Evolutionary conservation across 139 green algal species (phyloP), one percentile per base, ranked within the genome.

Genomic region (Haematococcus sp.): DNA sequence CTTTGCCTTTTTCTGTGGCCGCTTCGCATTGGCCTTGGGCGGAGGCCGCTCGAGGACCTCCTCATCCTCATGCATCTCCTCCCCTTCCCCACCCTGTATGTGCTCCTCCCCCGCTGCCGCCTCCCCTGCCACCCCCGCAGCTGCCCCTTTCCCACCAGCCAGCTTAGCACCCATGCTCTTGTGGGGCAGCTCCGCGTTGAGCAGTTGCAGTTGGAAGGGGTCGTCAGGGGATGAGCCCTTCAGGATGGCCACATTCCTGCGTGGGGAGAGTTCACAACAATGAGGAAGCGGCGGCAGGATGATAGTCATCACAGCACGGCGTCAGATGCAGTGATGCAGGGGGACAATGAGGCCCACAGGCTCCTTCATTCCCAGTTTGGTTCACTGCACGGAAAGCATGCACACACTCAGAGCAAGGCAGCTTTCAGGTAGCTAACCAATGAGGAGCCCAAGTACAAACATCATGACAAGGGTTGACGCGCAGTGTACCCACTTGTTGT

Each of bases 401-500:
- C 55, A 32, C 16, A 7, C 23, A 63, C 16, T 31, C 19, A 63
- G 7, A 31, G 55, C 17, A 13, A 13, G 16, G 55, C 55, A 63
- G 55, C 20, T 63, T 32, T 15, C 19, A 63, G 20, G 20, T 13
- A 63, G 19, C 55, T 63, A n/a, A 7, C 20, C 7, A 27, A 13
- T 13, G 20, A 13, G 55, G 7, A 32, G 19, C 19, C 16, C 55
- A 63, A 13, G 23, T 19, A 63, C 17, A 19, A n/a, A 66, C 16
- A 16, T 4, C 5, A 17, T 5, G 4, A 35, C 59, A 35, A 20
- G 25, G 5, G 28, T 13, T 22, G 7, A 16, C 16, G 28, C 27
- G 3, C 20, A 27, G n/a, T n/a, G 25, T 27, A 40, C 67, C 1
- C 44, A 78, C 79, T 81, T 79, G 81, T 89, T 89, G 74, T 89